These are phyloP conservation scores for Dendrobium chrysotoxum DNA, from an alignment of 106 monocot genomes.

Conservation along the genomic window DNA sequence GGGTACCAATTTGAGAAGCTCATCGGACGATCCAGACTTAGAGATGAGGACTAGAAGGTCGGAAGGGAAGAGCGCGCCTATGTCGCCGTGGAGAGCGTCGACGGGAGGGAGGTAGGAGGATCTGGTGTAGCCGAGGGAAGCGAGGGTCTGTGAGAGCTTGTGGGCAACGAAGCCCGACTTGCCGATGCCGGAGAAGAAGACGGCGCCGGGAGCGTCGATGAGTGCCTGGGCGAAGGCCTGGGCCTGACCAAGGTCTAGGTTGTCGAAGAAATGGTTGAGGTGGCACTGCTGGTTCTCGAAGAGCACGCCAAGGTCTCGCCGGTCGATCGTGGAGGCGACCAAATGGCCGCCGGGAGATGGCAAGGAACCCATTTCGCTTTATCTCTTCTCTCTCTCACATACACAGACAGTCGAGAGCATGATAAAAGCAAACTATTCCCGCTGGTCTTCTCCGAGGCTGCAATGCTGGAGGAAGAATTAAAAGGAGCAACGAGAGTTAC, in stretches of 20 bases:
- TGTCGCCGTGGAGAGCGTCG: constrained; percentile 91
- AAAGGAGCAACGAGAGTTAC: no score
- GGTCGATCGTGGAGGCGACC: not conserved
- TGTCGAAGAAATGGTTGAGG: constrained; percentile 74
- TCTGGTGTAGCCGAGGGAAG: constrained; percentile 64
- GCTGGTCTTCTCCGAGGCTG: no score
- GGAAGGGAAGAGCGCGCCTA: constrained; percentile 43
- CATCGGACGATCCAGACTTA: constrained; percentile 86
- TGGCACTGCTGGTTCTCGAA: constrained; percentile 52
- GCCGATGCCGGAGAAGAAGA: constrained; percentile 82
- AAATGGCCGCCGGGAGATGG: not conserved
- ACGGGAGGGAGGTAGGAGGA: constrained; percentile 61
- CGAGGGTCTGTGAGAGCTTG: constrained; percentile 69
- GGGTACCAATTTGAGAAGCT: constrained; percentile 59
- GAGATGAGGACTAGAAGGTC: constrained; percentile 74
- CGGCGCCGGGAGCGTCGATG: constrained; percentile 43
- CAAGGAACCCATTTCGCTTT: not conserved
- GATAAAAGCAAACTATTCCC: no score
- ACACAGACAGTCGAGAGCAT: no score
- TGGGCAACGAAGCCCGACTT: constrained; percentile 78
- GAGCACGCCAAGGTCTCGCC: constrained; percentile 11
- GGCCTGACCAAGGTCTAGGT: constrained; percentile 44
- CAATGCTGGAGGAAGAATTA: no score
- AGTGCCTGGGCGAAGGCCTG: constrained; percentile 49
- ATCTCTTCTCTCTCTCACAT: no score